phyloP scores from a whole-genome alignment of 2,329 filamentous ascomycete species.

The Pseudogymnoascus sp. region DNA sequence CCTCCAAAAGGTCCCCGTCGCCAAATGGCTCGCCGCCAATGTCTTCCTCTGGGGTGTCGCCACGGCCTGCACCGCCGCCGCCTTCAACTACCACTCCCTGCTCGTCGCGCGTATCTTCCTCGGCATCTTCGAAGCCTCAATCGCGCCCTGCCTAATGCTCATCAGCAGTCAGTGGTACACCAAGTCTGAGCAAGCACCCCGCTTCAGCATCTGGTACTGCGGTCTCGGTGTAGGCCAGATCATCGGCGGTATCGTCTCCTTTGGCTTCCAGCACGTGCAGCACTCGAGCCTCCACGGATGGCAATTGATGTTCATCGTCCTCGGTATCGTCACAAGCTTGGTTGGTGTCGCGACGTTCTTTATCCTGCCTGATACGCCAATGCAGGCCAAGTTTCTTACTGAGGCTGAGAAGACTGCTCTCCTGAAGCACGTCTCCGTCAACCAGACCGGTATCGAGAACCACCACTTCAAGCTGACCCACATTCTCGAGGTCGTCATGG shows the following conservation, averaged over 20 bases:
- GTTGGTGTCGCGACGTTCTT: conserved; percentile 36
- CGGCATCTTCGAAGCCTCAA: conserved; percentile 54
- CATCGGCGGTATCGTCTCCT: conserved; percentile 40
- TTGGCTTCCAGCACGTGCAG: conserved; percentile 47
- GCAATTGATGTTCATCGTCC: conserved; percentile 44
- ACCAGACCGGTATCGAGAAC: conserved; percentile 48
- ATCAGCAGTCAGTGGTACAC: conserved; percentile 55
- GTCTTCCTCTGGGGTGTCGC: conserved; percentile 53
- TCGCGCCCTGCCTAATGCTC: conserved; percentile 53
- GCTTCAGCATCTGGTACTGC: conserved; percentile 55
- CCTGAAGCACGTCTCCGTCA: conserved; percentile 45
- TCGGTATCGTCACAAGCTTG: conserved; percentile 40
- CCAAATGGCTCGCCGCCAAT: conserved; percentile 54
- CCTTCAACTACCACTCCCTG: conserved; percentile 45
- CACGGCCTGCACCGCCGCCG: conserved; percentile 46
- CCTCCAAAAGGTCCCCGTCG: conserved; percentile 52
- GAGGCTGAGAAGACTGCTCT: conserved; percentile 37
- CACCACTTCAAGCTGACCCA: conserved; percentile 42
- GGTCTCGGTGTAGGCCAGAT: conserved; percentile 54
- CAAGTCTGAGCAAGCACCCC: conserved; percentile 48
- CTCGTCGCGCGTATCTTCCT: conserved; percentile 51
- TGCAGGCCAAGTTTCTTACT: conserved; percentile 36
- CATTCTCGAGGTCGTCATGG: conserved; percentile 41
- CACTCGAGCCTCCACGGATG: conserved; percentile 34
- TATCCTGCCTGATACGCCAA: conserved; percentile 43